Base-by-base conservation (phyloP, 2,329 filamentous ascomycete genomes). In the Aphanocladium album region DNA sequence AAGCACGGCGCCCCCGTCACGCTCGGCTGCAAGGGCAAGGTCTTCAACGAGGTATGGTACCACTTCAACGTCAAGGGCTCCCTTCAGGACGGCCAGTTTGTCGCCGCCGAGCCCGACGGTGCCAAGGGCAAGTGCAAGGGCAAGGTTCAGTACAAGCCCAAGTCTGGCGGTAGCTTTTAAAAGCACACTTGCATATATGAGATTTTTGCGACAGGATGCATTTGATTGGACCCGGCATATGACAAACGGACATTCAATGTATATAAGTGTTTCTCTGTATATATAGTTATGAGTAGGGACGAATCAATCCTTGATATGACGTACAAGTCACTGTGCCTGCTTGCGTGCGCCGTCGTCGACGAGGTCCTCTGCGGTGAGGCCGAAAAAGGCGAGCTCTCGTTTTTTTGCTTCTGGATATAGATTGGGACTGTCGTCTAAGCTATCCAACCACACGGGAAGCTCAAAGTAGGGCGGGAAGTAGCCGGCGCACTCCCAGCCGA, bases 101-200 rank as follows among this genome's bases (percentile, higher is more conserved):
- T 85, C 27, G 73, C 86, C 16, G 72, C 82, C 2, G 76, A 80
- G 46, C 80, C 73, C 61, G 81, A 85, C 65, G 83, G 86, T 43
- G 79, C 80, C 14, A 82, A 79, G 53, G 85, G 85, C 27, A 83
- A 77, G 47, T 93, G 90, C 71, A 85, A 88, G 0, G 79, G 74
- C 0, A 85, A 84, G 2, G 84, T 92, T 69, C 83, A 83, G 67
- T 90, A 90, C 70, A 72, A 83, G 9, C 85, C 85, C 37, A 89
- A 60, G 49, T 49, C 57, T 45, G 47, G 50, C 14, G 27, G 39
- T 16, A 11, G 25, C 25, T 57, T 11, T 37, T n/a, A 27, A 41
- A 19, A 11, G 47, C 17, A 14, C 5, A 11, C 21, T 21, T 23
- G 21, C 5, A 46, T n/a, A 46, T 21, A 12, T 3, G 2, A 19